A percentile compares a stretch with the other conserved stretches of the same genome.
Conservation (phyloP, 2,329 filamentous ascomycete genomes). For the Blastomyces gilchristii region DNA sequence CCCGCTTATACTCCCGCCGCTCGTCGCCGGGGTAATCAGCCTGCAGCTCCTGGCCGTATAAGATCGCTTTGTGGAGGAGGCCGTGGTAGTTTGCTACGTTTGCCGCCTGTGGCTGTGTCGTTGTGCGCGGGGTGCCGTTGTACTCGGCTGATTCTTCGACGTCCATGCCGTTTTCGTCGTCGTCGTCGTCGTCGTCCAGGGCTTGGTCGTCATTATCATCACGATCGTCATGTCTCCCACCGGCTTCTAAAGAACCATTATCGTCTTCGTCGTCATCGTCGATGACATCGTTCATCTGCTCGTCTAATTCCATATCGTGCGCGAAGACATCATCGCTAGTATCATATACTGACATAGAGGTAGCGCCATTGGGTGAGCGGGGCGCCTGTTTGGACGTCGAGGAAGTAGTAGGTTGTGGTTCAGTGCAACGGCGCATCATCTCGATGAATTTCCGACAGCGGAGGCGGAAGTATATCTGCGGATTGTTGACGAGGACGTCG, state of each 20-base stretch:
- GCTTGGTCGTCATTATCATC: slow-evolving; percentile 37
- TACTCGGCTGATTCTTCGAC: slow-evolving; percentile 24
- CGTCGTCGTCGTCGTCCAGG: slow-evolving; percentile 38
- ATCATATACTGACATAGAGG: slow-evolving; percentile 22
- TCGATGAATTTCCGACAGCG: slow-evolving; percentile 90
- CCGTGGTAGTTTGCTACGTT: slow-evolving; percentile 33
- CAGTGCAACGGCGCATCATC: slow-evolving; percentile 69
- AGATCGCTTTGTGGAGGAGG: slow-evolving; percentile 59
- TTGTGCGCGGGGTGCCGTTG: background rate
- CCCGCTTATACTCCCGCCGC: slow-evolving; percentile 58
- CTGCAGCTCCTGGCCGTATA: slow-evolving; percentile 69
- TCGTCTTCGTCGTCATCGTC: slow-evolving; percentile 37
- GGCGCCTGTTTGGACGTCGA: slow-evolving; percentile 27
- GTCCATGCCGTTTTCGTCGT: slow-evolving; percentile 34
- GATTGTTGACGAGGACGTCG: slow-evolving; percentile 65
- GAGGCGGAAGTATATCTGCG: slow-evolving; percentile 77
- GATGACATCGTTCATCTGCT: slow-evolving; percentile 35
- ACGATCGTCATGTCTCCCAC: slow-evolving; percentile 41
- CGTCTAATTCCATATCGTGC: slow-evolving; percentile 50
- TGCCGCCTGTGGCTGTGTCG: slow-evolving; percentile 10
- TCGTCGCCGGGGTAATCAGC: slow-evolving; percentile 65
- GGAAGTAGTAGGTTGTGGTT: slow-evolving; percentile 39
- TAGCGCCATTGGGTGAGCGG: slow-evolving; percentile 28
- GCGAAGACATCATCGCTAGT: slow-evolving; percentile 39
- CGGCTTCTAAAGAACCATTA: slow-evolving; percentile 37